Evolutionary conservation across 2,329 filamentous ascomycete genomes (phyloP), one percentile per base, ranked within the genome.

Genomic region (Diaporthe australafricana): DNA sequence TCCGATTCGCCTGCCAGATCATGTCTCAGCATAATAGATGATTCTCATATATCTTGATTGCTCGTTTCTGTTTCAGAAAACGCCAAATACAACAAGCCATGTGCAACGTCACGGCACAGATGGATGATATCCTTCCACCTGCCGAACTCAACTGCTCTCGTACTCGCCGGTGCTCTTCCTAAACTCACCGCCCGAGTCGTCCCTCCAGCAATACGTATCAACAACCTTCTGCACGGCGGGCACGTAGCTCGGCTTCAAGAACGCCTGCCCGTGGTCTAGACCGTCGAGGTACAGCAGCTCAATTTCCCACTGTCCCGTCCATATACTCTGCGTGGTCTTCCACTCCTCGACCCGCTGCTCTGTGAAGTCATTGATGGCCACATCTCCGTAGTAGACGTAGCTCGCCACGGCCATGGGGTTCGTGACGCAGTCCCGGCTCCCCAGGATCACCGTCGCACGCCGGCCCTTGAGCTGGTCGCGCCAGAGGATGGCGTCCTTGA

Each of bases 301-400:
- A 30, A 60, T 25, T 38, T 69, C 66, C 52, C 66, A 42, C 40
- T 65, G 65, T 5, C 77, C 77, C n/a, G 75, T 76, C 77, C 77
- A 77, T 1, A 68, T 70, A 11, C 25, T 20, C 42, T 40, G 38
- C 47, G 48, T 42, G 8, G 25, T 27, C 56, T 25, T 50, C 47
- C 47, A 40, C 25, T 35, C 27, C 32, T 65, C 35, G 45, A n/a
- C 12, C 35, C 38, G 48, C 68, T 55, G 47, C 38, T 70, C 47
- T 38, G 25, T 12, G 6, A 25, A 40, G 27, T 70, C 47, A 32
- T 32, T 22, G 6, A 22, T 30, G 20, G 55, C 42, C 38, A 53
- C 45, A 11, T 63, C 25, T 32, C 35, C 32, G 14, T 70, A 55
- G 45, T 65, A 47, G 16, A 70, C 25, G 16, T 50, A 66, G 48